Percentiles rank a stretch among this genome's conserved stretches.
Conservation (phyloP, 2,329 filamentous ascomycete species). For the Hawksworthiomyces lignivorus region DNA sequence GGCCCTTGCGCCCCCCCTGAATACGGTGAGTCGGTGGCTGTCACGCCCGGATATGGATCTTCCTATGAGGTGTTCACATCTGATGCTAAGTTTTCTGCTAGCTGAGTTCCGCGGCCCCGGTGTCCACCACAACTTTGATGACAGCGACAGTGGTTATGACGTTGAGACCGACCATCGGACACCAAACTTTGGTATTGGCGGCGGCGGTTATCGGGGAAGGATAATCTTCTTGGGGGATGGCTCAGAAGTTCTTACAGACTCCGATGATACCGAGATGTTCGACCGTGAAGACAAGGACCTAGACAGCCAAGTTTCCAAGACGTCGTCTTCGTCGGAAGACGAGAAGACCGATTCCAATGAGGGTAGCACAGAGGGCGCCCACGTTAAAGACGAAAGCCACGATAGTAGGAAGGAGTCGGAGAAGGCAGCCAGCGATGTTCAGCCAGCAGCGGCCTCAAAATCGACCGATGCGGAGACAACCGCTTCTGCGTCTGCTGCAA, state of each 20-base stretch:
- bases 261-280: constrained; percentile 88
- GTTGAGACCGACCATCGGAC: constrained; percentile 60
- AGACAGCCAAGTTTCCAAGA: constrained; percentile 73
- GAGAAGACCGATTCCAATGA: constrained; percentile 8
- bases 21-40: constrained; percentile 99
- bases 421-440: not conserved
- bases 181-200: constrained; percentile 57
- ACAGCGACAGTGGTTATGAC: constrained; percentile 70
- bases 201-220: constrained; percentile 68
- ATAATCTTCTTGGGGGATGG: constrained; percentile 95
- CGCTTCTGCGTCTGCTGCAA: not conserved
- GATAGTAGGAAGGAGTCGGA: not conserved
- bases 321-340: constrained; percentile 23
- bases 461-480: constrained; percentile 2
- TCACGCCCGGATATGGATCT: no score
- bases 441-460: constrained; percentile 6
- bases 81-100: constrained; percentile 37
- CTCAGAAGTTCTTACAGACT: constrained; percentile 83
- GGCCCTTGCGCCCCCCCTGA: constrained; percentile 97
- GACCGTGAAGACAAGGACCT: constrained; percentile 86
- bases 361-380: not conserved
- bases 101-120: constrained; percentile 80
- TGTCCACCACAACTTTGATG: constrained; percentile 74
- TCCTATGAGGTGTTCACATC: no score
- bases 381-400: not conserved